These are phyloP conservation scores for Saccharata proteae DNA, from an alignment of 2,329 filamentous ascomycete species.

Conservation along the genomic window DNA sequence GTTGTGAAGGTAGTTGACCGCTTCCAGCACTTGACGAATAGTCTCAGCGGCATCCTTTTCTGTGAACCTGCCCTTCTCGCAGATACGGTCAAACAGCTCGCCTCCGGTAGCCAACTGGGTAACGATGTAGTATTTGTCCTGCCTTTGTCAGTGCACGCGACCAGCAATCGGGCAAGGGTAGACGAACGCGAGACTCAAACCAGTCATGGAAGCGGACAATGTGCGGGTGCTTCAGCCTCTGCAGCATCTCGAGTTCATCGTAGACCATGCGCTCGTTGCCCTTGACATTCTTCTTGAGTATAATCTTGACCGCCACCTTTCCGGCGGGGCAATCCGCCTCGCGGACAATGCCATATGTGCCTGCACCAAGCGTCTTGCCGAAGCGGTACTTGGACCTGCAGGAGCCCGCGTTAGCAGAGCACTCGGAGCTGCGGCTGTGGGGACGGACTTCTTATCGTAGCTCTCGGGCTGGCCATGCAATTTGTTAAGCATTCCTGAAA, in stretches of 20 bases:
- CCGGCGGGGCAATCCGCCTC: constrained; percentile 78
- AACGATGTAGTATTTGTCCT: constrained; percentile 99
- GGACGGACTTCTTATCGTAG: constrained; percentile 87
- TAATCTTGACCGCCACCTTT: constrained; percentile 96
- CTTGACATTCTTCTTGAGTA: constrained; percentile 97
- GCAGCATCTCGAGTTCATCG: constrained; percentile 89
- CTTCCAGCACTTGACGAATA: constrained; percentile 84
- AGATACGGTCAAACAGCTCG: constrained; percentile 95
- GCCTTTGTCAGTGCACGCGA: constrained; percentile 9
- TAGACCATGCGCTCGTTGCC: constrained; percentile 98
- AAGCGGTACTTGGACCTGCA: constrained; percentile 75
- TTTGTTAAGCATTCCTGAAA: constrained; percentile 85
- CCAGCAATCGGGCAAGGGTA: background rate
- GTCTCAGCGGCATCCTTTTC: constrained; percentile 96
- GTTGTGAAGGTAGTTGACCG: constrained; percentile 86
- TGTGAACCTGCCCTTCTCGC: constrained; percentile 94
- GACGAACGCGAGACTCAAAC: constrained; percentile 87
- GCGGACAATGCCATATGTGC: constrained; percentile 95
- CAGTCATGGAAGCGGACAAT: constrained; percentile 97
- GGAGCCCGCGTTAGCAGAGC: constrained; percentile 11
- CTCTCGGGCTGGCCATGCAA: constrained; percentile 93
- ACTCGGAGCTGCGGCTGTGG: constrained; percentile 2
- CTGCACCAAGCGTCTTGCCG: constrained; percentile 85
- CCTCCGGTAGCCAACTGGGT: constrained; percentile 92
- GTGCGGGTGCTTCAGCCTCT: constrained; percentile 80